These are phyloP conservation scores for Apiospora kogelbergensis DNA, from an alignment of 2,329 filamentous ascomycete species.

Conservation along the genomic window DNA sequence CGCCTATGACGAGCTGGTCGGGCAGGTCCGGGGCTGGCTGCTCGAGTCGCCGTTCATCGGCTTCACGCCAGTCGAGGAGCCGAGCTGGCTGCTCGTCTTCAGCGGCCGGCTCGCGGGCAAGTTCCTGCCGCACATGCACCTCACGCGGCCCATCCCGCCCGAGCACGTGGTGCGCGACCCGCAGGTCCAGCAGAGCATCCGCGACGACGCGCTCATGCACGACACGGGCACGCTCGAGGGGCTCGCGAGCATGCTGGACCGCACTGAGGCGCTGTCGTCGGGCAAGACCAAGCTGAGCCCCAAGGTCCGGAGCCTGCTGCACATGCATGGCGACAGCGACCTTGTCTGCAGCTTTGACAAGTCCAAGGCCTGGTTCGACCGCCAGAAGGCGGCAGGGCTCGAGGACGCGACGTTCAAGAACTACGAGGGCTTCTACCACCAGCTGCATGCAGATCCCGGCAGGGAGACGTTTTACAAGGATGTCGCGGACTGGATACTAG, in stretches of 20 bases:
- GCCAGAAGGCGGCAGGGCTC: conserved; percentile 41
- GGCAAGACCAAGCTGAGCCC: conserved; percentile 54
- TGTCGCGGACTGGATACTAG: conserved; percentile 66
- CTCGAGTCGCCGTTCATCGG: conserved; percentile 78
- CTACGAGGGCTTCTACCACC: conserved; percentile 80
- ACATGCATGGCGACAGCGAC: conserved; percentile 78
- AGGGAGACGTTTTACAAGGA: conserved; percentile 58
- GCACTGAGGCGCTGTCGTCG: conserved; percentile 59
- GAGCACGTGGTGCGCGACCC: conserved; percentile 67
- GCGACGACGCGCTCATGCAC: conserved; percentile 71
- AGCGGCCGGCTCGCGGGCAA: conserved; percentile 67
- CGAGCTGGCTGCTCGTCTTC: conserved; percentile 61
- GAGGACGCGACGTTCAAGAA: conserved; percentile 69
- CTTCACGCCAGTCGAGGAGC: conserved; percentile 65
- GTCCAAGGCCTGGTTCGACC: conserved; percentile 63
- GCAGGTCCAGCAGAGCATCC: conserved; percentile 58
- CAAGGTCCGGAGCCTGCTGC: conserved; percentile 63
- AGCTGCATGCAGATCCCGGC: conserved; percentile 62
- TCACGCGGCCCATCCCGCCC: conserved; percentile 64
- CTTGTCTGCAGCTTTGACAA: conserved; percentile 65
- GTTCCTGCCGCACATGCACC: conserved; percentile 66
- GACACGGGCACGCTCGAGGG: conserved; percentile 85
- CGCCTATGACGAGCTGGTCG: conserved; percentile 52
- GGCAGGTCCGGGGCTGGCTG: conserved; percentile 69
- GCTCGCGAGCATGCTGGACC: conserved; percentile 73